Conservation (phyloP, 495 filamentous ascomycete species). For the Penicillium daleae region DNA sequence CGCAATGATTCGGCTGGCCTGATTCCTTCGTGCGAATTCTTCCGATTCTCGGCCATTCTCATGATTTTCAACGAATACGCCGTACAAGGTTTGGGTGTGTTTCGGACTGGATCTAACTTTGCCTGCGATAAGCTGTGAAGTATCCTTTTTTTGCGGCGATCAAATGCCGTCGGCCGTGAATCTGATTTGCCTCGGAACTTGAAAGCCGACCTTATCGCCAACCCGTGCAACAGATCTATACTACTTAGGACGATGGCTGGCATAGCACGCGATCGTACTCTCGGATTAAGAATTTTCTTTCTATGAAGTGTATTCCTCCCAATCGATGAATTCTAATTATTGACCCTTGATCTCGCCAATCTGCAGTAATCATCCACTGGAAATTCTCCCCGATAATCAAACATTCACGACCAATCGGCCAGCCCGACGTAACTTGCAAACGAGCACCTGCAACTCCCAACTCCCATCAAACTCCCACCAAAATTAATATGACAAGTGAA, state of each 20-base stretch:
- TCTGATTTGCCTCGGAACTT: slow-evolving; percentile 29
- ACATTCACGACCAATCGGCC: neutral
- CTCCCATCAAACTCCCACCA: neutral
- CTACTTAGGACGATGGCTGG: too few relatives aligned
- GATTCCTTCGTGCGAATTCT: slow-evolving; percentile 1
- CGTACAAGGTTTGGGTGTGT: neutral
- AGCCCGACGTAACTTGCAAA: neutral
- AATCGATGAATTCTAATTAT: too few relatives aligned
- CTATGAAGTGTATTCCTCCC: too few relatives aligned
- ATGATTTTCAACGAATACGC: neutral
- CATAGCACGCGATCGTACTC: neutral
- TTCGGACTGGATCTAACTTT: neutral
- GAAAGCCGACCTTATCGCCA: slow-evolving; percentile 16
- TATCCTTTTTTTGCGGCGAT: slow-evolving; percentile 11
- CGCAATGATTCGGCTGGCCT: neutral
- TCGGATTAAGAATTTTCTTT: too few relatives aligned
- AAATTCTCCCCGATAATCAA: neutral
- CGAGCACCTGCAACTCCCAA: neutral
- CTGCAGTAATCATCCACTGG: neutral
- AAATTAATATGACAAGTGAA: neutral
- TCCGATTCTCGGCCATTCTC: slow-evolving; percentile 16
- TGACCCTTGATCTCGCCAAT: neutral
- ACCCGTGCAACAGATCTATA: slow-evolving; percentile 8
- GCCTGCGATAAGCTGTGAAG: slow-evolving; percentile 11
- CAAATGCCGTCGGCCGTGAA: slow-evolving; percentile 27